phyloP scores from a whole-genome alignment of 208 protist species.

The Leishmania tropica region DNA sequence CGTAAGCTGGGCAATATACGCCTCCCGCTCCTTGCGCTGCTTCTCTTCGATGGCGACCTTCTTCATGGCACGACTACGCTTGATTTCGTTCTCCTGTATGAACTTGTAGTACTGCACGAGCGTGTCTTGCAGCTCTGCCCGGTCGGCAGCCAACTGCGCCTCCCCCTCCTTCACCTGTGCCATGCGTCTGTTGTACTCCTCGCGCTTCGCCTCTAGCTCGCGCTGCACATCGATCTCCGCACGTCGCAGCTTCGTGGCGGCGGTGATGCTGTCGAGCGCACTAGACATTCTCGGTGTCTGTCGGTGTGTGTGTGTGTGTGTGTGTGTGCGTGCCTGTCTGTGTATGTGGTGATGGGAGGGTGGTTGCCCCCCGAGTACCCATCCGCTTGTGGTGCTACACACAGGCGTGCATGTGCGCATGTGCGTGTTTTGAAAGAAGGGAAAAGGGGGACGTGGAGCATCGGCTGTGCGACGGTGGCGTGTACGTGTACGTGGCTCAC shows the following conservation, averaged over 20 bases:
- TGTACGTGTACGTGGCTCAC: neutral
- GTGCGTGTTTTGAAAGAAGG: neutral
- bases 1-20: conserved; percentile 75
- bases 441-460: neutral
- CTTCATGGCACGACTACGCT: conserved; percentile 84
- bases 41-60: conserved; percentile 87
- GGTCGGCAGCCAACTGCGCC: conserved; percentile 71
- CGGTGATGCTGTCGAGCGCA: conserved; percentile 90
- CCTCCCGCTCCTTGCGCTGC: conserved; percentile 86
- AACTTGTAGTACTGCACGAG: conserved; percentile 95
- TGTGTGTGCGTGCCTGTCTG: neutral
- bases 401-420: conserved; percentile 1
- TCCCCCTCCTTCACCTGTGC: conserved; percentile 82
- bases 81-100: conserved; percentile 94
- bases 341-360: neutral
- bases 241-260: conserved; percentile 85
- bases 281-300: conserved; percentile 49
- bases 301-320: neutral
- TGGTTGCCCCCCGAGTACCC: neutral
- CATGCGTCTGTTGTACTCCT: conserved; percentile 87
- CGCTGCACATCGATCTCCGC: conserved; percentile 85
- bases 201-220: conserved; percentile 87
- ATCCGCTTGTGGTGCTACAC: neutral
- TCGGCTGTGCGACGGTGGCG: neutral
- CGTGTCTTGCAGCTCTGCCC: conserved; percentile 87